These are phyloP conservation scores for Dentipellis sp. DNA, from an alignment of 768 basidiomycete genomes.

Conservation along the genomic window DNA sequence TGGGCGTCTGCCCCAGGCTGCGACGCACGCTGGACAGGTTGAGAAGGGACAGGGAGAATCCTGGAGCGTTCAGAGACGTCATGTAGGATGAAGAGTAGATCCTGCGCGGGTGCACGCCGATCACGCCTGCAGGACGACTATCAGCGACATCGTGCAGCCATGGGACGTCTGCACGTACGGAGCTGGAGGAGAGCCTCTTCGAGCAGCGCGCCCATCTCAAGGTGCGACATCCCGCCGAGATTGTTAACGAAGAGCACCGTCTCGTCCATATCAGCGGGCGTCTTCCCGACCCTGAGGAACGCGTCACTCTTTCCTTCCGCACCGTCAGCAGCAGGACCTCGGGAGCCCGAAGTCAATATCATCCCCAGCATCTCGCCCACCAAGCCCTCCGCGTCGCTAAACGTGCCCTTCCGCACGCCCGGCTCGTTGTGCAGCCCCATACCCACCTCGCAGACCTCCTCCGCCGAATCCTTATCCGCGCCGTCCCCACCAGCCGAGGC, in stretches of 20 bases:
- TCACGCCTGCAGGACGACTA: slow-evolving; percentile 15
- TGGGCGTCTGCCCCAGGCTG: neutral
- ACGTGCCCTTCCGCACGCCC: slow-evolving; percentile 19
- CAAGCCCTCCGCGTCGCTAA: slow-evolving; percentile 19
- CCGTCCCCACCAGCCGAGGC: neutral
- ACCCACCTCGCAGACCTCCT: slow-evolving; percentile 33
- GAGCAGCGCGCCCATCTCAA: slow-evolving; percentile 45
- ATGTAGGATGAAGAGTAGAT: slow-evolving; percentile 43
- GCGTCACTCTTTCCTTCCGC: neutral
- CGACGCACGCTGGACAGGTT: slow-evolving; percentile 30
- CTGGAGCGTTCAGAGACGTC: slow-evolving; percentile 54
- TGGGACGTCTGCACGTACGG: slow-evolving; percentile 22
- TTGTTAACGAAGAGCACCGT: slow-evolving; percentile 45
- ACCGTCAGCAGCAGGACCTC: slow-evolving; percentile 3
- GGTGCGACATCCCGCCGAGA: slow-evolving; percentile 37
- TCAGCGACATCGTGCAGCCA: neutral
- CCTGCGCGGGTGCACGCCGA: slow-evolving; percentile 27
- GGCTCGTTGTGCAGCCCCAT: slow-evolving; percentile 52
- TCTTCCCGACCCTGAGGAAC: slow-evolving; percentile 9
- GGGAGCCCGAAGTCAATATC: slow-evolving; percentile 19
- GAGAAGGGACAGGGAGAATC: slow-evolving; percentile 43
- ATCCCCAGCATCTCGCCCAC: slow-evolving; percentile 22
- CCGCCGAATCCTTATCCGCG: slow-evolving; percentile 13
- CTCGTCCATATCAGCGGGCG: slow-evolving; percentile 13
- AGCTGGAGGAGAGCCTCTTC: slow-evolving; percentile 33